Percentiles rank a stretch among this genome's conserved stretches.
Evolutionary conservation across 495 filamentous ascomycete genomes (phyloP).

Genomic region (Penicillium mononematosum): DNA sequence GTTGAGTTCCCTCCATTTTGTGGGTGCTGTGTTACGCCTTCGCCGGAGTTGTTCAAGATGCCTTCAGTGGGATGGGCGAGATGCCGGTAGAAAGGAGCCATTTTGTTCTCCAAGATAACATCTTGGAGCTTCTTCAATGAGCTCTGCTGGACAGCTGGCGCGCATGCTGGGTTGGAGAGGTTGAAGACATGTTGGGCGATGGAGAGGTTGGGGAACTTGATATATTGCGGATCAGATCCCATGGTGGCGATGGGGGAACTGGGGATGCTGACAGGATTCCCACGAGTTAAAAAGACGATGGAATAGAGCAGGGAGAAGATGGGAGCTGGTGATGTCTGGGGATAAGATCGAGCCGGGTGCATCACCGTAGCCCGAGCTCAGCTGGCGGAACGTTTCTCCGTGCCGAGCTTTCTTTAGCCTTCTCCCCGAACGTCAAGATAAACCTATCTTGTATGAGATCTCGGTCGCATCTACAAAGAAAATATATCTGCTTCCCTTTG

Average conservation of each 20-base stretch:
- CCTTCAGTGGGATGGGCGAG: slow-evolving; percentile 93
- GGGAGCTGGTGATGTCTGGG: slow-evolving; percentile 15
- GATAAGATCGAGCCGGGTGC: slow-evolving; percentile 29
- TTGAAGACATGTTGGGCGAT: slow-evolving; percentile 97
- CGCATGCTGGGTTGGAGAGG: slow-evolving; percentile 82
- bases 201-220: slow-evolving; percentile 87
- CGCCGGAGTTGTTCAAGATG: slow-evolving; percentile 75
- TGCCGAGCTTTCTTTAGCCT: slow-evolving; percentile 12
- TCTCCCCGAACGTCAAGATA: background rate
- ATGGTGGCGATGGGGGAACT: slow-evolving; percentile 53
- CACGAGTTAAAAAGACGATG: slow-evolving; percentile 9
- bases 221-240: slow-evolving; percentile 96
- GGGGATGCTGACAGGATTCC: slow-evolving; percentile 3
- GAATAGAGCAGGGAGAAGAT: slow-evolving; percentile 14
- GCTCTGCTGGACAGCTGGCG: slow-evolving; percentile 62
- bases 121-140: slow-evolving; percentile 84
- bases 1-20: slow-evolving; percentile 55
- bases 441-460: background rate
- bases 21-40: slow-evolving; percentile 62
- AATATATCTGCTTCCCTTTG: background rate
- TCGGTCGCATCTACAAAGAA: background rate
- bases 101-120: slow-evolving; percentile 89
- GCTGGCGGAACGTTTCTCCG: slow-evolving; percentile 45
- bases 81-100: slow-evolving; percentile 95
- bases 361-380: slow-evolving; percentile 45